Evolutionary conservation across 371 early-diverging fungal genomes (phyloP).

Genomic region (Syncephalastrum sp.): DNA sequence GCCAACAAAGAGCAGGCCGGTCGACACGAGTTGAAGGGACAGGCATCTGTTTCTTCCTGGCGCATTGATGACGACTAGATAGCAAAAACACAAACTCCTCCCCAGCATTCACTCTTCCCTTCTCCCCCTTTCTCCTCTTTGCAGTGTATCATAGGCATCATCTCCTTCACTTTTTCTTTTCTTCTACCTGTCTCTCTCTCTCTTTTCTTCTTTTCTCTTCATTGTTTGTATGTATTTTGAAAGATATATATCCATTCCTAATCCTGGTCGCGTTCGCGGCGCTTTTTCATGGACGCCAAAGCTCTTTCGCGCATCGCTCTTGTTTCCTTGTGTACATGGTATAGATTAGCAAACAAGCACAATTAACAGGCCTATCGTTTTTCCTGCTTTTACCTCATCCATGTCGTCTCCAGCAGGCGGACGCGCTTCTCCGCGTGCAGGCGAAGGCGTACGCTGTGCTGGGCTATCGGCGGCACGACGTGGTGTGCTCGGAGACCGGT

Average conservation of each 20-base stretch:
- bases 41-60: conserved; percentile 25
- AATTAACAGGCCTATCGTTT: too few relatives aligned
- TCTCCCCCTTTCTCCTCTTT: background rate
- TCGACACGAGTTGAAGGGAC: conserved; percentile 17
- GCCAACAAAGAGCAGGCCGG: conserved; percentile 19
- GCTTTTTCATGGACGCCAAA: conserved; percentile 17
- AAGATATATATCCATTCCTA: conserved; percentile 1
- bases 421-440: too few relatives aligned
- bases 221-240: background rate
- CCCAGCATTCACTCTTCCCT: background rate
- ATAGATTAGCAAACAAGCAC: background rate
- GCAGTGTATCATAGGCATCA: background rate
- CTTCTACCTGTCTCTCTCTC: background rate
- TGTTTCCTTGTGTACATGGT: conserved; percentile 9
- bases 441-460: too few relatives aligned
- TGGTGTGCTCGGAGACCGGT: too few relatives aligned
- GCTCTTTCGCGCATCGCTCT: conserved; percentile 17
- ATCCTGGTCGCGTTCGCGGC: conserved; percentile 9
- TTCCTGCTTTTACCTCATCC: too few relatives aligned
- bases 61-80: conserved; percentile 43
- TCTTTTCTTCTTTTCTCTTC: background rate
- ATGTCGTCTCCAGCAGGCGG: too few relatives aligned
- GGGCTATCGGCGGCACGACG: too few relatives aligned
- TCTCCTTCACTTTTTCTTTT: background rate
- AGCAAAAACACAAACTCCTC: background rate